Base-by-base conservation (phyloP, 1,284 basidiomycete species). In the Coniferiporia sulphurascens region DNA sequence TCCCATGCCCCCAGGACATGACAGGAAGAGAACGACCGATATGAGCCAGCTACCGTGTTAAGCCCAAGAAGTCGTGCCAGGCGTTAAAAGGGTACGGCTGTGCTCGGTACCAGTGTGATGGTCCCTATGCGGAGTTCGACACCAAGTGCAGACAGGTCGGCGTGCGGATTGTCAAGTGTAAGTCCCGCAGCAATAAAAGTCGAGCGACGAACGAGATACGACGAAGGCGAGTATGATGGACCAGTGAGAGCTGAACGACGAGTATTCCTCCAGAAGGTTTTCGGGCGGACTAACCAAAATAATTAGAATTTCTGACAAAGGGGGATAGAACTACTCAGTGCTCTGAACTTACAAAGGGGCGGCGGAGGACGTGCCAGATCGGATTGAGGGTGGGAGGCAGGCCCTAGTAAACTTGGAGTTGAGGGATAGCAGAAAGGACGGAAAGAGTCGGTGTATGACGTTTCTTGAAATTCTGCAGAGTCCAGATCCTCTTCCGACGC, bases 151-250 rank as follows among this genome's bases (percentile, higher is more conserved):
- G 83, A 85, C 21, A 87, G 74, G 65, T 88, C 87, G 59, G 83
- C 81, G 44, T 76, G 68, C 0, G 86, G 86, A 1, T 73, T 72
- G 67, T 87, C 84, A 51, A 88, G 75, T 0, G 76, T 65, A 48
- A 88, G 79, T 12, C 87, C 86, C 15, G 86, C 86, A 27, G 86
- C 87, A 62, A 89, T 78, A 65, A 86, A 89, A 0, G 86, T 87
- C 4, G 86, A 84, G 4, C 86, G 81, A 43, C 87, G 84, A 46
- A 89, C 78, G 59, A 86, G 78, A 67, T 87, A 83, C 0, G 80
- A 80, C 0, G 84, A 79, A 0, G 86, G 86, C 7, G 87, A 87
- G 66, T 86, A 88, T 0, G 82, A 83, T 6, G 84, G 79, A 1
- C 75, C 77, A 43, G 84, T 78, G 1, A 89, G 82, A 17, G 85